Percentiles rank a stretch among this genome's conserved stretches.
Conservation (phyloP, 2,329 filamentous ascomycete species). For the Hypoxylon sp. region DNA sequence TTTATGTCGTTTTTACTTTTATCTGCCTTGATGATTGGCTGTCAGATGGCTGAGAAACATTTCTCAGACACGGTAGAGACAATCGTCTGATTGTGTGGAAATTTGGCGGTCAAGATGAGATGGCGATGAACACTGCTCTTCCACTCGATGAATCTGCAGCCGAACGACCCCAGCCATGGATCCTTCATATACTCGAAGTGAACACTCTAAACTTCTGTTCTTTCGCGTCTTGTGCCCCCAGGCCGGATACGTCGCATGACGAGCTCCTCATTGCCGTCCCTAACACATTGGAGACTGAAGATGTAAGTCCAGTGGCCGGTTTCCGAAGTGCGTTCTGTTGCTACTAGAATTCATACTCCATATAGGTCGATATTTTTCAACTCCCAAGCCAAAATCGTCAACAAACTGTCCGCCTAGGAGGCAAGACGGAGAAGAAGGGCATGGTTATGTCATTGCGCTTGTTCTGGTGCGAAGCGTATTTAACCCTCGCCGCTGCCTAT, state of each 20-base stretch:
- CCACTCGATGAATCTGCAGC: conserved; percentile 75
- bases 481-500: conserved; percentile 82
- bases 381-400: conserved; percentile 81
- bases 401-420: conserved; percentile 64
- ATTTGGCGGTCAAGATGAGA: conserved; percentile 72
- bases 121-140: conserved; percentile 74
- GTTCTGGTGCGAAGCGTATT: conserved; percentile 63
- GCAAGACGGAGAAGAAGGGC: conserved; percentile 68
- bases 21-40: conserved; percentile 14
- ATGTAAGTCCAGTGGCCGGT: conserved; percentile 59
- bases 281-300: conserved; percentile 80
- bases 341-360: conserved; percentile 25
- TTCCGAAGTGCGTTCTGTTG: not conserved
- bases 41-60: conserved; percentile 32
- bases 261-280: conserved; percentile 83
- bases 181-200: conserved; percentile 86
- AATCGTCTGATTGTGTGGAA: conserved; percentile 90
- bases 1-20: conserved; percentile 6
- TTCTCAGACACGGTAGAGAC: conserved; percentile 86
- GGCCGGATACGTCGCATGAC: conserved; percentile 50
- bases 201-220: conserved; percentile 97
- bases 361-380: conserved; percentile 83
- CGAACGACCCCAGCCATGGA: conserved; percentile 78
- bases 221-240: conserved; percentile 74
- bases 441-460: conserved; percentile 91